Evolutionary conservation across 345 rosid genomes (phyloP).

Genomic region (Theobroma cacao): DNA sequence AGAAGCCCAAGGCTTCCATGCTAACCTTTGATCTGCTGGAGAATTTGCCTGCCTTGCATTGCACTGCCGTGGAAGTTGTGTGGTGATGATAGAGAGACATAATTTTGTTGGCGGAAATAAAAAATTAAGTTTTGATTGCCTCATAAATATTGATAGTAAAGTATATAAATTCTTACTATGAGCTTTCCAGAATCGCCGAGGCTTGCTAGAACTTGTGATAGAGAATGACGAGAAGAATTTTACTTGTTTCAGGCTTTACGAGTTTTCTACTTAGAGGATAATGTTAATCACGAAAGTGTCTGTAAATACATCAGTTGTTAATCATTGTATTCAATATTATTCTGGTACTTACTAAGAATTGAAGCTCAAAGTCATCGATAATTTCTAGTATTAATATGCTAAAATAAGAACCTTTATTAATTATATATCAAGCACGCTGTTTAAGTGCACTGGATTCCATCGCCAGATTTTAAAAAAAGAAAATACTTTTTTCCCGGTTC

Average conservation of each 20-base stretch:
- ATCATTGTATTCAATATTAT: too few relatives aligned
- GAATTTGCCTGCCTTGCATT: slow-evolving; percentile 33
- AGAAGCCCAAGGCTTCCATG: slow-evolving; percentile 67
- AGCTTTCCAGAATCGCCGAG: background rate
- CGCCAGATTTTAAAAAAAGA: background rate
- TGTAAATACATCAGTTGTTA: background rate
- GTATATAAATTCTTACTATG: background rate
- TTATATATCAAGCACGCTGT: too few relatives aligned
- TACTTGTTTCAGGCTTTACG: background rate
- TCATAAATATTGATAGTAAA: background rate
- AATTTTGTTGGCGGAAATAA: background rate
- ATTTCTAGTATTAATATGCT: too few relatives aligned
- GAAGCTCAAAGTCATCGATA: too few relatives aligned
- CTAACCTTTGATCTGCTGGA: slow-evolving; percentile 55
- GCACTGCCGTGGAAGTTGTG: slow-evolving; percentile 53
- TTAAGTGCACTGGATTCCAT: background rate
- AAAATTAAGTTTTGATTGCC: background rate
- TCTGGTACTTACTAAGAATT: too few relatives aligned
- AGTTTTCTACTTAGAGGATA: background rate
- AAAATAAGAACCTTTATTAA: too few relatives aligned
- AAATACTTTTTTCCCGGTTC: too few relatives aligned
- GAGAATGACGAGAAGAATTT: background rate
- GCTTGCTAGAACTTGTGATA: background rate
- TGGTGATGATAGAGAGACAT: slow-evolving; percentile 17
- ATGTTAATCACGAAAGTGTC: background rate